These are phyloP conservation scores for Ophiostoma populinum DNA, from an alignment of 2,329 filamentous ascomycete species.

Conservation along the genomic window DNA sequence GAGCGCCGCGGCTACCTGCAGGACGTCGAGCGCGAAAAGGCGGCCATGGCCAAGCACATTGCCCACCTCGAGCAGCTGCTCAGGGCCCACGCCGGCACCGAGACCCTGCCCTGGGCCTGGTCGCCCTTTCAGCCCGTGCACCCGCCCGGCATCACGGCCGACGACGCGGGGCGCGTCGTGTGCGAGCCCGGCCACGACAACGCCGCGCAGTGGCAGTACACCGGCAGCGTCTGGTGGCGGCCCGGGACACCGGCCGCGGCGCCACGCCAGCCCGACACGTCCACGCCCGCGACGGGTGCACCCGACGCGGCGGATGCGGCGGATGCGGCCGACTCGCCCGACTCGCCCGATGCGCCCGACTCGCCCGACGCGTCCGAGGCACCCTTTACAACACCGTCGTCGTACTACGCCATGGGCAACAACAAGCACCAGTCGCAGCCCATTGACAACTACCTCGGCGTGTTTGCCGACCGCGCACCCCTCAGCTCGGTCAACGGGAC, in stretches of 20 bases:
- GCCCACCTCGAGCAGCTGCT: constrained; percentile 51
- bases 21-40: constrained; percentile 55
- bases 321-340: neutral
- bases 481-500: constrained; percentile 62
- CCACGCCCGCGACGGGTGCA: no score
- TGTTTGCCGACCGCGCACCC: constrained; percentile 42
- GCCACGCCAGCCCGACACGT: neutral
- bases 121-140: constrained; percentile 16
- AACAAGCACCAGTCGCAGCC: constrained; percentile 23
- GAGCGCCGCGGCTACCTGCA: constrained; percentile 64
- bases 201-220: neutral
- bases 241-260: neutral
- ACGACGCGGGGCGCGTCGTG: constrained; percentile 14
- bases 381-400: neutral
- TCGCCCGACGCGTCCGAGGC: neutral
- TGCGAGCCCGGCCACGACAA: neutral
- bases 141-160: constrained; percentile 14
- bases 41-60: constrained; percentile 48
- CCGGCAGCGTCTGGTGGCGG: neutral
- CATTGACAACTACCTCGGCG: constrained; percentile 50
- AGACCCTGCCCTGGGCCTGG: constrained; percentile 36
- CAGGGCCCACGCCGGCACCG: constrained; percentile 35
- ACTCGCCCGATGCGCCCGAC: neutral
- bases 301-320: neutral
- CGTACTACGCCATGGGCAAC: neutral